phyloP scores from a whole-genome alignment of 2,329 filamentous ascomycete genomes.

The Pseudogymnoascus sp. region DNA sequence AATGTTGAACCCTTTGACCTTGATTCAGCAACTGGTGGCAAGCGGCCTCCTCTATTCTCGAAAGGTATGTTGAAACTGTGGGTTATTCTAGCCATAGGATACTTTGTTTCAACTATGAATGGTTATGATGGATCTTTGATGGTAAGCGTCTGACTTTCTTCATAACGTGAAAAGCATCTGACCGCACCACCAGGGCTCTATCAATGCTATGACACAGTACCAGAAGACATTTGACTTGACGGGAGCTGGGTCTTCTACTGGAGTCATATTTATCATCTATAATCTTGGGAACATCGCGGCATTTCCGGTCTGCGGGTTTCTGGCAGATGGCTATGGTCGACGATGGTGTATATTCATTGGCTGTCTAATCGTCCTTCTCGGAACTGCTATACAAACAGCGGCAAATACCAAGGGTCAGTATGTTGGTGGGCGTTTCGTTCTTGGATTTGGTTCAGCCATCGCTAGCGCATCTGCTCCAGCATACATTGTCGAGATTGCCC shows the following conservation, averaged over 20 bases:
- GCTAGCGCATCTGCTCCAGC: slow-evolving; percentile 51
- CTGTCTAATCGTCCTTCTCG: slow-evolving; percentile 42
- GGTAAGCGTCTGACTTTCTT: not conserved
- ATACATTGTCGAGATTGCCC: slow-evolving; percentile 56
- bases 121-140: slow-evolving; percentile 34
- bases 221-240: slow-evolving; percentile 41
- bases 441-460: slow-evolving; percentile 52
- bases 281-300: slow-evolving; percentile 43
- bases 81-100: slow-evolving; percentile 33
- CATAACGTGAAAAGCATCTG: no score
- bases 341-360: slow-evolving; percentile 49
- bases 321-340: slow-evolving; percentile 45
- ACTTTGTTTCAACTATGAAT: slow-evolving; percentile 43
- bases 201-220: slow-evolving; percentile 45
- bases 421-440: slow-evolving; percentile 46
- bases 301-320: slow-evolving; percentile 43
- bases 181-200: slow-evolving; percentile 42
- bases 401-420: slow-evolving; percentile 41
- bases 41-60: slow-evolving; percentile 30
- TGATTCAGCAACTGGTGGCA: slow-evolving; percentile 28
- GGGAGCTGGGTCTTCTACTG: slow-evolving; percentile 37
- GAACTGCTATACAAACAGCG: slow-evolving; percentile 42
- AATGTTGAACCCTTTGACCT: slow-evolving; percentile 32
- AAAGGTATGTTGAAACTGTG: slow-evolving; percentile 31
- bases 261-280: slow-evolving; percentile 41